Evolutionary conservation across 805 yeast species (phyloP), one percentile per base, ranked within the genome.

Genomic region (Candida tibetensis): DNA sequence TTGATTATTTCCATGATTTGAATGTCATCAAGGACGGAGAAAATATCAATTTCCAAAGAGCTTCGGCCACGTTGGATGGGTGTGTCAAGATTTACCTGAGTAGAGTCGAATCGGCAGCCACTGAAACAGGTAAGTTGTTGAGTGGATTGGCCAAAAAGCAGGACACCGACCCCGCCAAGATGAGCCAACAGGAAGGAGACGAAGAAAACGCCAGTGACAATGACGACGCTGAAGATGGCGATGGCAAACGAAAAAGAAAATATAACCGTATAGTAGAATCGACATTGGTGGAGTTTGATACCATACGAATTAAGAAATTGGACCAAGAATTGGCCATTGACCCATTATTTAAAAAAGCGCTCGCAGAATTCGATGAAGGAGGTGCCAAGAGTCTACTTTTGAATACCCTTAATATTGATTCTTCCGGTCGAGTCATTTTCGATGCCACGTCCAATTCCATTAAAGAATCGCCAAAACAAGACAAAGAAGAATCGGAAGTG

Each of bases 1-100:
- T 90, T 52, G 97, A 90, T 59, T 90, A 89, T 60, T 90, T 90
- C 56, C 85, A 89, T 53, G 95, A 87, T 52, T 69, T 88, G 61
- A 76, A 85, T 18, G 74, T 87, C 19, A 69, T 86, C 32, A 74
- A 77, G 48, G 95, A 83, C 37, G 83, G 88, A 4, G 88, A 83
- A 39, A 65, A 61, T 37, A 59, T 60, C 45, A 62, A 62, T 32
- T 62, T 62, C 43, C 66, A 58, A 43, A 46, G 59, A 19, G 67
- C 66, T 1, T 56, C 63, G 2, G 66, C 66, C 4, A 60, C 66
- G 0, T 45, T 62, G 17, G 68, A 62, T 37, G 68, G 68, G 14
- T 62, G 68, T 49, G 64, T 62, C 30, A 62, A 62, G 41, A 62
- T 62, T 23, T 62, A 62, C 40, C 53, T 52, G 52, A 57, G 63